These are phyloP conservation scores for Phaseolus coccineus DNA, from an alignment of 331 rosid species.

Conservation along the genomic window DNA sequence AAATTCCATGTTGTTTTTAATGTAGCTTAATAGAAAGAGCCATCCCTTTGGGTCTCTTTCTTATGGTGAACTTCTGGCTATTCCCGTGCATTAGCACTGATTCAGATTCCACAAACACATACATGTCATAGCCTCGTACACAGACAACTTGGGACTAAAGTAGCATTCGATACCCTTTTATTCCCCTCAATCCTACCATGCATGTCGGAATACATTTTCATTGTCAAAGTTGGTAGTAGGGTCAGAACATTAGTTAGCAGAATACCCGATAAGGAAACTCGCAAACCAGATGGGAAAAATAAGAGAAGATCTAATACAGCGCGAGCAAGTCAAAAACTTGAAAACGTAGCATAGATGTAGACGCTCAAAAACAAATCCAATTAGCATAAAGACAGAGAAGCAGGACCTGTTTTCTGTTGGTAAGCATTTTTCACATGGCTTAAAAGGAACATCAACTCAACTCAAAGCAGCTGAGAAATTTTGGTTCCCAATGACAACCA, in stretches of 20 bases:
- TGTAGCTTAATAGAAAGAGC: conserved; percentile 4
- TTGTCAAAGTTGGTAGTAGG: conserved; percentile 45
- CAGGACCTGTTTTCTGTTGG: conserved; percentile 1
- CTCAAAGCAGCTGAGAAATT: neutral
- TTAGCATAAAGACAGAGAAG: conserved; percentile 25
- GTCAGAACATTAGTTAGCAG: conserved; percentile 36
- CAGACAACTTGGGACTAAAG: conserved; percentile 34
- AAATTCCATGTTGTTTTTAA: conserved; percentile 22
- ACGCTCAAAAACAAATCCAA: conserved; percentile 13
- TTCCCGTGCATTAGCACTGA: conserved; percentile 29
- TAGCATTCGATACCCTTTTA: conserved; percentile 27
- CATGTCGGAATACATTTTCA: conserved; percentile 44
- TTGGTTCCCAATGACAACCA: conserved; percentile 19
- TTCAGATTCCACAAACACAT: conserved; percentile 38
- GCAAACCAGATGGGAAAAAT: conserved; percentile 9
- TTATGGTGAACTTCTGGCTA: conserved; percentile 13
- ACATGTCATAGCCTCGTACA: conserved; percentile 39
- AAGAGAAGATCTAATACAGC: conserved; percentile 15
- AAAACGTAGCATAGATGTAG: conserved; percentile 14
- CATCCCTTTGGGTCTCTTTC: conserved; percentile 28
- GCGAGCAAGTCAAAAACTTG: conserved; percentile 14
- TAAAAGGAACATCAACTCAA: conserved; percentile 20
- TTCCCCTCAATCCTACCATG: conserved; percentile 35
- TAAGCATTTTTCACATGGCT: conserved; percentile 52
- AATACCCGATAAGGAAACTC: conserved; percentile 34